Evolutionary conservation across 352 stramenopile genomes (phyloP), one percentile per base, ranked within the genome.

Genomic region (Elongisporangium prolatum): DNA sequence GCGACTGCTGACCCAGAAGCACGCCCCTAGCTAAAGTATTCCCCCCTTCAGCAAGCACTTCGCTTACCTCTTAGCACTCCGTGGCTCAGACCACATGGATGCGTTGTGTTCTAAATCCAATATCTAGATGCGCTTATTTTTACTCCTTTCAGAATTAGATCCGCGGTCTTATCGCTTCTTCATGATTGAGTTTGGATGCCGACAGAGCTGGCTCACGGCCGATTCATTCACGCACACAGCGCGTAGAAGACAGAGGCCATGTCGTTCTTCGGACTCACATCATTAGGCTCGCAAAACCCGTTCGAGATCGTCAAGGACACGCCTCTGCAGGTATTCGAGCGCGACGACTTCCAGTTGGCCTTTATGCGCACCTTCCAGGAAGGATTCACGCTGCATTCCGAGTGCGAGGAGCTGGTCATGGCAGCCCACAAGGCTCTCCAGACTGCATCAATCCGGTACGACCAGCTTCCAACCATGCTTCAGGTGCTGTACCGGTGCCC

Each of bases 251-350:
- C 25, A 34, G 25, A 34, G 4, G 25, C 20, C 10, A 88, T 89
- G 77, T 67, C 75, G 28, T 90, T 88, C 74, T 88, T 90, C 54
- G 77, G 80, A 1, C 66, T 90, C 48, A 90, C 77, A 2, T 54
- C 61, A 4, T 66, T 88, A 21, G 80, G 80, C 24, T 82, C 80
- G 9, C 77, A 87, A 56, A 77, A 67, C 48, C 64, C 75, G 21
- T 88, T 90, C 59, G 80, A 88, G 48, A 18, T 65, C 8, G 65
- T 66, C 49, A 80, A 81, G 50, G 74, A 79, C 34, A 90, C 77
- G 10, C 75, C 77, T 44, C 59, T 88, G 55, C 71, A 81, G 52
- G 71, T 73, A 2, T 88, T 90, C 48, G 74, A 85, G 54, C 48
- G 54, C 7, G 51, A 21, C 18, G 80, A 90, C 50, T 86, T 86